These are phyloP conservation scores for Termitomyces sp. DNA, from an alignment of 768 basidiomycete genomes.

Conservation along the genomic window DNA sequence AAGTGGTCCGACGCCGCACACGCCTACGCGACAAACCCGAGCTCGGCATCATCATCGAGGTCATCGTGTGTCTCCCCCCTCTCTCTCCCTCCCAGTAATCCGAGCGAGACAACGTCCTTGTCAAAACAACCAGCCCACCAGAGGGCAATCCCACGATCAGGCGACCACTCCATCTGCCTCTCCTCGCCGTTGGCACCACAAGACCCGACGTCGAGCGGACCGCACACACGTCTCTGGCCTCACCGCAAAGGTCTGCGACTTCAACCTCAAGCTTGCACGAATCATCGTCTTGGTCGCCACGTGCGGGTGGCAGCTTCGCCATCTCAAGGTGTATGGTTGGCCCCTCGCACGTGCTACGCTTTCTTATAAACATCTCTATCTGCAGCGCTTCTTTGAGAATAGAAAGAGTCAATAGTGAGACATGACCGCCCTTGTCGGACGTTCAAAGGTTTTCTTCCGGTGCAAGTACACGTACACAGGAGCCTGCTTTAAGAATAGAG, in stretches of 20 bases:
- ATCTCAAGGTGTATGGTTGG: conserved; percentile 60
- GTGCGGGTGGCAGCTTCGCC: conserved; percentile 89
- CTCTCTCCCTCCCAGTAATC: conserved; percentile 60
- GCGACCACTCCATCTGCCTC: conserved; percentile 96
- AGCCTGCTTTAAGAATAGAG: no score
- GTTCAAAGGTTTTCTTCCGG: no score
- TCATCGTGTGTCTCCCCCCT: conserved; percentile 56
- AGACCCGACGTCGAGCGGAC: conserved; percentile 84
- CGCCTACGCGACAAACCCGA: conserved; percentile 64
- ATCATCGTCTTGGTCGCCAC: conserved; percentile 82
- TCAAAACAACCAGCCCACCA: conserved; percentile 84
- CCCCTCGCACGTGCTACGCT: background rate
- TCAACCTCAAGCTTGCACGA: conserved; percentile 94
- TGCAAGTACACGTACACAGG: no score
- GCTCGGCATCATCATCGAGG: conserved; percentile 86
- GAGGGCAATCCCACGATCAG: conserved; percentile 93
- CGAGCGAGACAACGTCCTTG: conserved; percentile 73
- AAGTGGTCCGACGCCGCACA: conserved; percentile 78
- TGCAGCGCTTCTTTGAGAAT: conserved; percentile 84
- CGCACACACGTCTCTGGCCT: conserved; percentile 80
- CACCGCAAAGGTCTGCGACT: conserved; percentile 78
- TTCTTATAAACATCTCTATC: conserved; percentile 1
- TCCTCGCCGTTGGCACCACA: conserved; percentile 85
- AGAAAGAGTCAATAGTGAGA: background rate
- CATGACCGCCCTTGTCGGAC: no score